Percentiles rank a stretch among this genome's conserved stretches.
Conservation (phyloP, 2,329 filamentous ascomycete species). For the Tolypocladium cylindrosporum region DNA sequence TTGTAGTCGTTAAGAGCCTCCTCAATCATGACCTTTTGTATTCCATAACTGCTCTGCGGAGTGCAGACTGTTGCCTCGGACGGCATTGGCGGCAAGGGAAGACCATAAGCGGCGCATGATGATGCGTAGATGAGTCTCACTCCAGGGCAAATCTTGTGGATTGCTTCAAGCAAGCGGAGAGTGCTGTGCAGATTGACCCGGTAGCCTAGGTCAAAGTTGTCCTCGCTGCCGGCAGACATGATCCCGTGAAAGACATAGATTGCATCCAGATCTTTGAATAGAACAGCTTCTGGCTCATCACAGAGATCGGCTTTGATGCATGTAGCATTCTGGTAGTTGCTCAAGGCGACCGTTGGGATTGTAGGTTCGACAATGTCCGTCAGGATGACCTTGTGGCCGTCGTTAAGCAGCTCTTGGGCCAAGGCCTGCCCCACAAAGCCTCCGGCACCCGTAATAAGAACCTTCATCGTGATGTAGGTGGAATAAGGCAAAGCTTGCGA, state of each 20-base stretch:
- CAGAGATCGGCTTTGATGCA: slow-evolving; percentile 15
- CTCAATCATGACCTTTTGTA: slow-evolving; percentile 53
- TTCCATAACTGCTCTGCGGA: slow-evolving; percentile 48
- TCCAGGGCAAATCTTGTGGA: slow-evolving; percentile 32
- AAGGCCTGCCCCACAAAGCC: slow-evolving; percentile 57
- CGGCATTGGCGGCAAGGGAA: slow-evolving; percentile 34
- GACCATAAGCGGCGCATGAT: slow-evolving; percentile 49
- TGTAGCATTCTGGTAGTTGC: slow-evolving; percentile 15
- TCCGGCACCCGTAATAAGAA: slow-evolving; percentile 54
- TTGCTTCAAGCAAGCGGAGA: slow-evolving; percentile 37
- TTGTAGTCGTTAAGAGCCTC: slow-evolving; percentile 21
- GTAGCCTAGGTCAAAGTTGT: slow-evolving; percentile 42
- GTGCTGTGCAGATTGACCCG: slow-evolving; percentile 49
- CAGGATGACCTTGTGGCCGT: slow-evolving; percentile 34
- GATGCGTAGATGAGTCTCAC: slow-evolving; percentile 47
- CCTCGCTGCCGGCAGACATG: slow-evolving; percentile 53
- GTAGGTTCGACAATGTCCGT: slow-evolving; percentile 46
- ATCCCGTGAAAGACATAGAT: slow-evolving; percentile 51
- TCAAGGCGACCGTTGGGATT: slow-evolving; percentile 27
- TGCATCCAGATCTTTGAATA: slow-evolving; percentile 25
- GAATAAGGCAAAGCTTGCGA: neutral
- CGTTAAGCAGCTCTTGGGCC: slow-evolving; percentile 41
- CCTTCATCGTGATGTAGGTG: slow-evolving; percentile 10
- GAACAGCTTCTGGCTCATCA: slow-evolving; percentile 6
- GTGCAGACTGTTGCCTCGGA: slow-evolving; percentile 33